Evolutionary conservation across 257 asterid species (phyloP).

Genomic region (Craterostigma plantagineum): DNA sequence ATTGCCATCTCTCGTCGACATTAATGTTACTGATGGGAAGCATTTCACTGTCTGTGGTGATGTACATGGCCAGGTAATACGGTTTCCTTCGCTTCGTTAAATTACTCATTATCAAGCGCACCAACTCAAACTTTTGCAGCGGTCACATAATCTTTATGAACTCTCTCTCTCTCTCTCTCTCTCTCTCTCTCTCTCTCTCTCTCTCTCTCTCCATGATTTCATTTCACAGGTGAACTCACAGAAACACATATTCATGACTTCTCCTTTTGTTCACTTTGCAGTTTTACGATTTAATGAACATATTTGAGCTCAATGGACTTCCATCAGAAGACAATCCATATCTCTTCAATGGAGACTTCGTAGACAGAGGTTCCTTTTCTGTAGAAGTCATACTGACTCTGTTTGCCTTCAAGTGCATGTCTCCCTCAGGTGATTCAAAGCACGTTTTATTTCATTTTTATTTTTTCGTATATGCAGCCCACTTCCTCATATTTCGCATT

Average conservation of each 20-base stretch:
- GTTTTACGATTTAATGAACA: conserved; percentile 86
- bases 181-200: too few relatives aligned
- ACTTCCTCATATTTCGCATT: background rate
- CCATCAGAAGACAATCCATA: conserved; percentile 97
- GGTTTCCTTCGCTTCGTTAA: too few relatives aligned
- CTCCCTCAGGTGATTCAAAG: conserved; percentile 66
- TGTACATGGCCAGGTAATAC: conserved; percentile 96
- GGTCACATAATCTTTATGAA: too few relatives aligned
- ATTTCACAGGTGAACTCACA: too few relatives aligned
- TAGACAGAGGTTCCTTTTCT: conserved; percentile 95
- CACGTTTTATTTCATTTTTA: conserved; percentile 2
- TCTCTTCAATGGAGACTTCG: conserved; percentile 96
- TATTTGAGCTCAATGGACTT: conserved; percentile 96
- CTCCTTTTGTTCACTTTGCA: conserved; percentile 19
- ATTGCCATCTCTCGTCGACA: conserved; percentile 92
- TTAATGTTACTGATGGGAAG: conserved; percentile 63
- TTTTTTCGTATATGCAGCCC: too few relatives aligned
- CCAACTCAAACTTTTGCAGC: too few relatives aligned
- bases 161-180: too few relatives aligned
- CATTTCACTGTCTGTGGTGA: conserved; percentile 97
- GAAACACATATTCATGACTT: too few relatives aligned
- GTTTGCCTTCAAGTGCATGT: conserved; percentile 97
- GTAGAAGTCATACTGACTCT: conserved; percentile 82
- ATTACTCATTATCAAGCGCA: too few relatives aligned
- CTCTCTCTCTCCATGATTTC: too few relatives aligned